Evolutionary conservation across 2,329 filamentous ascomycete species (phyloP).

Genomic region (Diaporthe capsici): DNA sequence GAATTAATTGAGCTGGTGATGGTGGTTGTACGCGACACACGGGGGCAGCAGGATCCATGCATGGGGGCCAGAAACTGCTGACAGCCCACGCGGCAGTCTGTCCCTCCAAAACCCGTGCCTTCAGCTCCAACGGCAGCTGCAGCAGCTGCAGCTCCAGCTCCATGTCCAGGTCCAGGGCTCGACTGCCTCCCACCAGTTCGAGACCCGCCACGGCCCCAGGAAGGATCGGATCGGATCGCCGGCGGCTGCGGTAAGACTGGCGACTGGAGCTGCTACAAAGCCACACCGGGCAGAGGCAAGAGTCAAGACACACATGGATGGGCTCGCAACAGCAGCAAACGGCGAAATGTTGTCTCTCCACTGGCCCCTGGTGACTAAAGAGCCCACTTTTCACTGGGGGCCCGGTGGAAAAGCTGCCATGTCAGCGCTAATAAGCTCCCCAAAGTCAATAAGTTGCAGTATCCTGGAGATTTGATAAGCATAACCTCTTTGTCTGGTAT

Average conservation of each 20-base stretch:
- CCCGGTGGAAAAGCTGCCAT: neutral
- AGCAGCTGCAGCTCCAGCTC: neutral
- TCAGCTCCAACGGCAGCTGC: neutral
- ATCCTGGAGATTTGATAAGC: neutral
- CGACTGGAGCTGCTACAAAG: neutral
- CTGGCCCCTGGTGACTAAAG: neutral
- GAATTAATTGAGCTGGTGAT: neutral
- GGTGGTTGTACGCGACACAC: neutral
- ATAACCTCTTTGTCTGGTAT: neutral
- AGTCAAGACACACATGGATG: neutral
- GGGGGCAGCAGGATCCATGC: neutral
- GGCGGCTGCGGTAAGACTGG: slow-evolving; percentile 23
- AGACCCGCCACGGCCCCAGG: slow-evolving; percentile 17
- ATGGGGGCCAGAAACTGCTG: neutral
- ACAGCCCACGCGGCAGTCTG: slow-evolving; percentile 5
- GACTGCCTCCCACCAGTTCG: slow-evolving; percentile 23
- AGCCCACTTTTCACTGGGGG: neutral
- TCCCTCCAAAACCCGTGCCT: neutral
- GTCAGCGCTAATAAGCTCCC: neutral
- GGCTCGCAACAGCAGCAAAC: neutral
- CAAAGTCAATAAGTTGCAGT: neutral
- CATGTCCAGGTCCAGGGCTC: neutral
- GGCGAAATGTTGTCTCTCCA: neutral
- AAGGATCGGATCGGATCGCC: slow-evolving; percentile 7
- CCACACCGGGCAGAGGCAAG: neutral